Conservation (phyloP, 2,329 filamentous ascomycete species). For the Westerdykella aurantiaca region DNA sequence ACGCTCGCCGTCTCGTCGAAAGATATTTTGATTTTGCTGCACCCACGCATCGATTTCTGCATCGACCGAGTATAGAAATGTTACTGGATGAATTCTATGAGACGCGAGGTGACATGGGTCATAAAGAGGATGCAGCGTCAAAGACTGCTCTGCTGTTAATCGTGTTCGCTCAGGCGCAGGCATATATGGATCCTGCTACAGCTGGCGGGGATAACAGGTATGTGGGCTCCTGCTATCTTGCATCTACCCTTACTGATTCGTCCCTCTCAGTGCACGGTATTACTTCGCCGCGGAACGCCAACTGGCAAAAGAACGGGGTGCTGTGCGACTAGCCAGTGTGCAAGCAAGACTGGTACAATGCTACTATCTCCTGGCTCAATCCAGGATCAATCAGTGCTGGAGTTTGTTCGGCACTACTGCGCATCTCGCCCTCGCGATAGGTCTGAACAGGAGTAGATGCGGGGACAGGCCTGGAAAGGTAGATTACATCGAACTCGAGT, state of each 20-base stretch:
- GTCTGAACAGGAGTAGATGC: slow-evolving; percentile 39
- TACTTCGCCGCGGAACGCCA: slow-evolving; percentile 42
- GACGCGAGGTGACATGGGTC: slow-evolving; percentile 38
- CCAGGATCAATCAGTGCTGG: slow-evolving; percentile 57
- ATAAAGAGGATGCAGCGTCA: slow-evolving; percentile 38
- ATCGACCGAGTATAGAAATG: slow-evolving; percentile 47
- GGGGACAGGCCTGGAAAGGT: slow-evolving; percentile 23
- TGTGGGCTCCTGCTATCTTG: background rate
- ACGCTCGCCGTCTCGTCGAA: slow-evolving; percentile 42
- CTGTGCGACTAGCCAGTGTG: slow-evolving; percentile 51
- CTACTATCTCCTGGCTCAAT: slow-evolving; percentile 54
- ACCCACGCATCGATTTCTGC: slow-evolving; percentile 55
- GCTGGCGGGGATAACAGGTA: slow-evolving; percentile 24
- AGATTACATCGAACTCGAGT: slow-evolving; percentile 48
- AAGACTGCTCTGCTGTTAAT: slow-evolving; percentile 47
- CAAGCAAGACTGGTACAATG: slow-evolving; percentile 55
- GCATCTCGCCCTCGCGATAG: slow-evolving; percentile 48
- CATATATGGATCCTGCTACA: slow-evolving; percentile 36
- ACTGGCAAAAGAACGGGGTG: slow-evolving; percentile 48
- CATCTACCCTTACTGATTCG: background rate
- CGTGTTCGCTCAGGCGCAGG: slow-evolving; percentile 49
- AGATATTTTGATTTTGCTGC: slow-evolving; percentile 58
- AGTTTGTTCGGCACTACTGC: slow-evolving; percentile 54
- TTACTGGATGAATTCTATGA: slow-evolving; percentile 46
- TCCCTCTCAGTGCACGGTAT: slow-evolving; percentile 32